Evolutionary conservation across 768 basidiomycete genomes (phyloP).

Genomic region (Cyclocybe aegerita): DNA sequence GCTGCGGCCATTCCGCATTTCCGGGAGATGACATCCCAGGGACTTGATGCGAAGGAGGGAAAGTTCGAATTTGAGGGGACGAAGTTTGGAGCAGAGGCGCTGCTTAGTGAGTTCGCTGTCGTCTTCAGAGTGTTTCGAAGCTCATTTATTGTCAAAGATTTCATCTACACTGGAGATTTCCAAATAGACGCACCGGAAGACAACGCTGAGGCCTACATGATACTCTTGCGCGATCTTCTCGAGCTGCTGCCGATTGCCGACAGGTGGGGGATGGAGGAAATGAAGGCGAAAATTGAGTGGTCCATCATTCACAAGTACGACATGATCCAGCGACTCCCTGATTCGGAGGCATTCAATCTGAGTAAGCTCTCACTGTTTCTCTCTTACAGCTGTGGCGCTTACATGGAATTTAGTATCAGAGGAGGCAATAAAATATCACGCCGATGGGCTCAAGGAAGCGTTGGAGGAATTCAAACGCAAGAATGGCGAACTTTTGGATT

Average conservation of each 20-base stretch:
- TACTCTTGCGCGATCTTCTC: constrained; percentile 7
- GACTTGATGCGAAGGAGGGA: constrained; percentile 10
- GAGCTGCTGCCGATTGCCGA: constrained; percentile 12
- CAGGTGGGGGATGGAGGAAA: constrained; percentile 12
- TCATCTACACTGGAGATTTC: constrained; percentile 26
- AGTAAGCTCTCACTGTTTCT: neutral
- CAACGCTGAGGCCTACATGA: neutral
- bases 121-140: neutral
- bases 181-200: neutral
- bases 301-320: constrained; percentile 11
- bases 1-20: constrained; percentile 24
- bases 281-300: constrained; percentile 12
- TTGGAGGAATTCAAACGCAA: constrained; percentile 1
- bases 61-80: constrained; percentile 13
- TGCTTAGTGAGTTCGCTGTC: constrained; percentile 23
- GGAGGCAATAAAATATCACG: neutral
- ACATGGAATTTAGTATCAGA: neutral
- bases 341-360: neutral
- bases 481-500: neutral
- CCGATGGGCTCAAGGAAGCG: neutral
- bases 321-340: constrained; percentile 9
- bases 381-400: neutral
- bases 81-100: constrained; percentile 17
- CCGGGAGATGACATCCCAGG: constrained; percentile 21
- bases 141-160: constrained; percentile 20